Evolutionary conservation across 2,329 filamentous ascomycete species (phyloP).

Genomic region (Neurospora crassa): DNA sequence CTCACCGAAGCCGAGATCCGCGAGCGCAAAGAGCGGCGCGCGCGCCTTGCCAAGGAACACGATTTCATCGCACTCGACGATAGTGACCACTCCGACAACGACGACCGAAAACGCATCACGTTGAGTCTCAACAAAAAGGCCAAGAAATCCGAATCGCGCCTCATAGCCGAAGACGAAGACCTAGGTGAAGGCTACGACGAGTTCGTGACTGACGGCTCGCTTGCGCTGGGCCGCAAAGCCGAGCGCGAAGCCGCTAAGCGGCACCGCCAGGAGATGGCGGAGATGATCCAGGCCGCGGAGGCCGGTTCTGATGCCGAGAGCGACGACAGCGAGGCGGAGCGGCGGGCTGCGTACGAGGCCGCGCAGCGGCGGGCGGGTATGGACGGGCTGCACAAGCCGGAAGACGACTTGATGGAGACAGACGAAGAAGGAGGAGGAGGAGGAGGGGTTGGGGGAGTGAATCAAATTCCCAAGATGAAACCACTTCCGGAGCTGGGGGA

Average conservation of each 20-base stretch:
- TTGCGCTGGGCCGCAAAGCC: constrained; percentile 69
- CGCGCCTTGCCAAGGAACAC: constrained; percentile 62
- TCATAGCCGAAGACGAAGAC: constrained; percentile 82
- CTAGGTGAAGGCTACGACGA: constrained; percentile 89
- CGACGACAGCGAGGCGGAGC: constrained; percentile 54
- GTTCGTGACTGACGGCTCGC: constrained; percentile 74
- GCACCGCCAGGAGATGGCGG: constrained; percentile 69
- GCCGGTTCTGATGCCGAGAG: constrained; percentile 38
- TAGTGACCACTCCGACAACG: constrained; percentile 38
- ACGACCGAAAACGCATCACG: constrained; percentile 18
- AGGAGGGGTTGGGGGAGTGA: constrained; percentile 20
- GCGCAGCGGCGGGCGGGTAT: constrained; percentile 82
- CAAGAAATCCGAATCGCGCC: constrained; percentile 59
- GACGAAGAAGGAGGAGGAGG: constrained; percentile 26
- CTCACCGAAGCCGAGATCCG: constrained; percentile 77
- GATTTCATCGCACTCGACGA: constrained; percentile 58
- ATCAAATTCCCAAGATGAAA: constrained; percentile 56
- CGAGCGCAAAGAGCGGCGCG: constrained; percentile 82
- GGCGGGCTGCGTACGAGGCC: constrained; percentile 75
- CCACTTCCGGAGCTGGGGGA: constrained; percentile 65
- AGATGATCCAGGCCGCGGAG: constrained; percentile 74
- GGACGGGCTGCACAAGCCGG: constrained; percentile 52
- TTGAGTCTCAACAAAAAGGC: constrained; percentile 31
- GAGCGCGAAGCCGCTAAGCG: constrained; percentile 60
- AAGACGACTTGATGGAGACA: constrained; percentile 25